phyloP scores from a whole-genome alignment of 2,329 filamentous ascomycete genomes.

The Xylaria sp. region DNA sequence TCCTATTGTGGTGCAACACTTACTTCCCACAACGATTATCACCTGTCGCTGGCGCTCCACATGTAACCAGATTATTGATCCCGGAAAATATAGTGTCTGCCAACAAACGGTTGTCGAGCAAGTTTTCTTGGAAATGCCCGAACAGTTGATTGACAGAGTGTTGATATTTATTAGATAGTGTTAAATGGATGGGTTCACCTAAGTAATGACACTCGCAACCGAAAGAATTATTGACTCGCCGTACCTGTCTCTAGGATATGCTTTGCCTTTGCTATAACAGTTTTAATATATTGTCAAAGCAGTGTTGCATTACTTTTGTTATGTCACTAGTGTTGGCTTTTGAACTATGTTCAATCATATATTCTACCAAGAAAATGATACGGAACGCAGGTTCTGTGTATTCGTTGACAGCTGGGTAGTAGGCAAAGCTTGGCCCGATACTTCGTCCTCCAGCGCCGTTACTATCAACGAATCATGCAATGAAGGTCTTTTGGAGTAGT shows the following conservation, averaged over 20 bases:
- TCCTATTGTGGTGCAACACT: neutral
- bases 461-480: constrained; percentile 12
- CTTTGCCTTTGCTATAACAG: constrained; percentile 12
- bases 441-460: constrained; percentile 28
- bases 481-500: constrained; percentile 16
- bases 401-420: constrained; percentile 28
- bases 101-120: neutral
- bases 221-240: constrained; percentile 7
- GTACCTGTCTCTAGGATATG: constrained; percentile 5
- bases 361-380: neutral
- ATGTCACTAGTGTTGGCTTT: neutral
- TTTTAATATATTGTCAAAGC: constrained; percentile 1
- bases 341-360: neutral
- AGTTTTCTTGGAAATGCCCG: no score
- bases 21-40: neutral
- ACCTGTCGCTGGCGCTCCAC: constrained; percentile 5
- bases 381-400: constrained; percentile 18
- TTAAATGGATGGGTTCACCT: neutral
- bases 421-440: constrained; percentile 23
- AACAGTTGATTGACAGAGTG: no score
- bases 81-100: neutral
- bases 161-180: neutral
- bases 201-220: accelerated
- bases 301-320: neutral
- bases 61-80: neutral